phyloP scores from a whole-genome alignment of 306 rosid species.

The Adenanthera pavonina region DNA sequence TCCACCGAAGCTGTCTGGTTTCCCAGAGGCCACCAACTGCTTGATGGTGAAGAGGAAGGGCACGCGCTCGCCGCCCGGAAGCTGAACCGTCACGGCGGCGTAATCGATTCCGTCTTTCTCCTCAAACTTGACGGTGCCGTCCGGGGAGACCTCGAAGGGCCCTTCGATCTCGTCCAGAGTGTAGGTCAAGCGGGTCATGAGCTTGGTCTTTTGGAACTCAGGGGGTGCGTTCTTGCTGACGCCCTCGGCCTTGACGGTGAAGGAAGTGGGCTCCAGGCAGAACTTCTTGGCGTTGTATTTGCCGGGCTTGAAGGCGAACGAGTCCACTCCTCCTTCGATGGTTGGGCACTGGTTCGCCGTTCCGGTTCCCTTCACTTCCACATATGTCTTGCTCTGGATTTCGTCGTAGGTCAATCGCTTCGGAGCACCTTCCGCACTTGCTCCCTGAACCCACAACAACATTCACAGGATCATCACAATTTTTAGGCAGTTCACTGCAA shows the following conservation, averaged over 20 bases:
- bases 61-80: slow-evolving; percentile 91
- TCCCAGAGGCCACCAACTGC: slow-evolving; percentile 89
- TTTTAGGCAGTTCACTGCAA: background rate
- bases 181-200: slow-evolving; percentile 97
- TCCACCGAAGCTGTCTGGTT: slow-evolving; percentile 73
- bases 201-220: slow-evolving; percentile 92
- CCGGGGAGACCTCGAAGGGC: slow-evolving; percentile 77
- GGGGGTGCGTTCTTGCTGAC: slow-evolving; percentile 86
- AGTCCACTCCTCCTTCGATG: slow-evolving; percentile 79
- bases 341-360: slow-evolving; percentile 98
- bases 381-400: slow-evolving; percentile 94
- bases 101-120: slow-evolving; percentile 82
- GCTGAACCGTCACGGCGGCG: slow-evolving; percentile 75
- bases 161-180: slow-evolving; percentile 96
- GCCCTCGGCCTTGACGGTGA: slow-evolving; percentile 91
- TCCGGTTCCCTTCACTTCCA: slow-evolving; percentile 90
- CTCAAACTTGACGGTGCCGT: slow-evolving; percentile 63
- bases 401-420: slow-evolving; percentile 88
- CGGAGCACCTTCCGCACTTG: slow-evolving; percentile 87
- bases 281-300: slow-evolving; percentile 83
- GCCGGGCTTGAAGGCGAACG: slow-evolving; percentile 81
- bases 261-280: slow-evolving; percentile 92
- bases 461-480: background rate
- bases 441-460: slow-evolving; percentile 64
- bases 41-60: slow-evolving; percentile 97